A percentile compares a stretch with the other conserved stretches of the same genome.
phyloP scores from a whole-genome alignment of 169 alveolate genomes.

The Cryptosporidium viatorum region DNA sequence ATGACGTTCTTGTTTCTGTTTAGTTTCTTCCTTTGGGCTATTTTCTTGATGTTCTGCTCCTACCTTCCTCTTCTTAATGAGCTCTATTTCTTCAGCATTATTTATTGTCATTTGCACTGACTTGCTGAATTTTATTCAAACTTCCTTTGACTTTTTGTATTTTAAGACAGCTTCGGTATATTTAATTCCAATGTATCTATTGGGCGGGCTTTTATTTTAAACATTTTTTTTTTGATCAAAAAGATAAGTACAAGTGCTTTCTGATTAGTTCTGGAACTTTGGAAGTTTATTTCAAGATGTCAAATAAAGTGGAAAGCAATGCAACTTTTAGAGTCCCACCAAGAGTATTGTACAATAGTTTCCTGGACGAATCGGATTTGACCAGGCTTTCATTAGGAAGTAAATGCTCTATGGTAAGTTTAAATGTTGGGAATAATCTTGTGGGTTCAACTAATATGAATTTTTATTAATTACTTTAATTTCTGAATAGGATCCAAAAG shows the following conservation, averaged over 20 bases:
- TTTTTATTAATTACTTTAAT: neutral
- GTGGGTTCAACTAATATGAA: neutral
- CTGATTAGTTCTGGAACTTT: neutral
- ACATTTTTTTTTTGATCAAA: neutral
- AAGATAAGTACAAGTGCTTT: neutral
- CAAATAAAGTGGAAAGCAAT: slow-evolving; percentile 18
- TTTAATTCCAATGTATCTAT: neutral
- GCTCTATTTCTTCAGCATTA: slow-evolving; percentile 1
- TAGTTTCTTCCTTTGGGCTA: neutral
- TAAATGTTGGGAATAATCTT: neutral
- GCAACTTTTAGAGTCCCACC: slow-evolving; percentile 73
- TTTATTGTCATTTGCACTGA: neutral
- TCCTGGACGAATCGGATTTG: slow-evolving; percentile 41
- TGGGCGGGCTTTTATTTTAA: neutral
- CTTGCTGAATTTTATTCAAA: neutral
- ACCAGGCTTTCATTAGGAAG: slow-evolving; percentile 73
- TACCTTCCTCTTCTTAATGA: slow-evolving; percentile 18
- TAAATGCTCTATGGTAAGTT: slow-evolving; percentile 64
- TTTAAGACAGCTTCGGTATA: neutral
- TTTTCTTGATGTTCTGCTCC: neutral
- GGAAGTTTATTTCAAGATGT: neutral
- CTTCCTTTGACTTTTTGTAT: neutral
- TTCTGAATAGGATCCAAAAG: slow-evolving; percentile 35
- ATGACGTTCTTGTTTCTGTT: slow-evolving; percentile 27
- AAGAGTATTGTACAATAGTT: slow-evolving; percentile 27